Base-by-base conservation (phyloP, 202 grass and related monocot species). In the Digitaria exilis region DNA sequence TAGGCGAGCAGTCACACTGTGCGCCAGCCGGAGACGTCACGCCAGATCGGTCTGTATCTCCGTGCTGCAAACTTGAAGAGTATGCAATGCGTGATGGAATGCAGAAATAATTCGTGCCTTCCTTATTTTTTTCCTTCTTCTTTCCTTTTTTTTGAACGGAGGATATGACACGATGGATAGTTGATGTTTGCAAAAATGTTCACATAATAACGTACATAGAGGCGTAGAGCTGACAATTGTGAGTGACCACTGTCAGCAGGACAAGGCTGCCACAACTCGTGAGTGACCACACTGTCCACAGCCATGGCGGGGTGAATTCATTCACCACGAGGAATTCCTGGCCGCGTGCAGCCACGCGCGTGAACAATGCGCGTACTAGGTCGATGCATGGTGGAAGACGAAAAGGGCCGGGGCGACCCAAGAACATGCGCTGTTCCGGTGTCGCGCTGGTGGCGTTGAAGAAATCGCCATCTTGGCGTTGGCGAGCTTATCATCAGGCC, bases 291-390 rank as follows among this genome's bases (percentile, higher is more conserved):
- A 9, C 8, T 24, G 22, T 3, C 21, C 51, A n/a, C 8, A 11
- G 54, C 9, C 54, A 57, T 25, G 18, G 25, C 57, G 31, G 29
- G 46, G 21, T 41, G 30, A 24, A 41, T 57, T 75, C 72, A 41
- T 57, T 75, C 72, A 57, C 51, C 72, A 25, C n/a, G 72, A 75
- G 51, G 32, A 75, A 37, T 16, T 16, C 50, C 31, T 37, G 51
- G 49, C 2, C 28, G 56, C 56, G 12, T 39, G 17, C 26, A 49
- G 37, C 37, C 37, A 39, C 37, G 37, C 37, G 29, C 69, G 69
- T 52, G 69, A 2, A 34, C 29, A 45, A 52, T 51, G 46, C 2
- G 11, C 3, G 2, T 29, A 7, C 12, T 49, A 15, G 18, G 30
- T n/a, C 6, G 46, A 14, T 48, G 7, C 35, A n/a, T 49, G 3